Percentiles rank a stretch among this genome's conserved stretches.
These are phyloP conservation scores for Trypanosoma rangeli DNA, from an alignment of 208 protist genomes.

Conservation along the genomic window DNA sequence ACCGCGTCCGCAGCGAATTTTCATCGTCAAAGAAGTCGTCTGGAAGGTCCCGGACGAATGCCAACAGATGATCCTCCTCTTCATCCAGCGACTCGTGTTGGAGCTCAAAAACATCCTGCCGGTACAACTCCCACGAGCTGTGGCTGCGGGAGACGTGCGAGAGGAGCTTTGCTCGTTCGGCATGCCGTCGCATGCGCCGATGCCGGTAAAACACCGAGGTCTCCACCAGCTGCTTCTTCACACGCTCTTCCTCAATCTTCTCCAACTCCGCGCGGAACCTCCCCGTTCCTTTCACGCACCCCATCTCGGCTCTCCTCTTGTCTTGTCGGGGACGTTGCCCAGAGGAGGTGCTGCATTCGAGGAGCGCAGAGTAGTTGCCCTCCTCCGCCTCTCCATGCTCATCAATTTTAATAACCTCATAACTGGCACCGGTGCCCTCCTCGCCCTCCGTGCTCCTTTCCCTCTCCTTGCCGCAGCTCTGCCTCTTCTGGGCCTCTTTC, in stretches of 20 bases:
- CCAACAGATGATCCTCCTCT: constrained; percentile 61
- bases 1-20: constrained; percentile 66
- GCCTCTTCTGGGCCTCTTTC: background rate
- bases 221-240: constrained; percentile 27
- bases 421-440: too few species aligned
- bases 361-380: too few species aligned
- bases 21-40: constrained; percentile 56
- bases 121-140: constrained; percentile 64
- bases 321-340: background rate
- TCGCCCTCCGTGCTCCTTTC: background rate
- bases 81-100: constrained; percentile 17
- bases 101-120: constrained; percentile 44
- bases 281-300: background rate
- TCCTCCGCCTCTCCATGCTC: background rate
- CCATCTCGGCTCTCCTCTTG: background rate
- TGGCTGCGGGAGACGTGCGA: constrained; percentile 41
- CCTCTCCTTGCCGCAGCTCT: background rate
- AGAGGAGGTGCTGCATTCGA: background rate
- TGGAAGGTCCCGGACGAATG: constrained; percentile 56
- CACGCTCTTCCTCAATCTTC: constrained; percentile 12
- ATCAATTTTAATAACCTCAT: background rate
- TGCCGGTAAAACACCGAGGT: constrained; percentile 53
- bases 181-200: constrained; percentile 30
- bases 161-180: constrained; percentile 33
- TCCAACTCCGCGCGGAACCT: constrained; percentile 8